Base-by-base conservation (phyloP, 805 yeast genomes). In the Metschnikowia anglica region DNA sequence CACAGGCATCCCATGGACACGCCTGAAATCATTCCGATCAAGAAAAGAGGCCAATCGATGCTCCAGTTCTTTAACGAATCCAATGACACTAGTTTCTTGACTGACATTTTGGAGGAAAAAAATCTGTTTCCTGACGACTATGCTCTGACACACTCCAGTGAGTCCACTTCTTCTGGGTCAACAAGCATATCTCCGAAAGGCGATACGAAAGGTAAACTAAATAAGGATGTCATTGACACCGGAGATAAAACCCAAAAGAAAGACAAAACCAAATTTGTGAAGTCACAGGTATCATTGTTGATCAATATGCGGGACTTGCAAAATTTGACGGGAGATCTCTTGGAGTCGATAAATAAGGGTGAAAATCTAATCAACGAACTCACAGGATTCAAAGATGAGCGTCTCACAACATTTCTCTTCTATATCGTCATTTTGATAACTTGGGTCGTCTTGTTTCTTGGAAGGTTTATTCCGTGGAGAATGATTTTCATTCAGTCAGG, bases 281-380 rank as follows among this genome's bases (percentile, higher is more conserved):
- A 64, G 48, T 52, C 60, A 3, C 73, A 74, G 48, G 59, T 73
- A 49, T 65, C 70, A n/a, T 55, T 77, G 24, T 50, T 77, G 46
- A 72, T 81, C 45, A 86, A 83, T 52, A 72, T 87, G 81, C 72
- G 86, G 44, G 91, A 86, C 55, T 66, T 86, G 20, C 95, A 88
- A 59, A 79, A 80, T 47, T 61, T 80, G 26, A 77, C 87, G 13
- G 68, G 83, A 0, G 77, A 76, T 40, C 44, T 83, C 6, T 69
- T 86, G 19, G 63, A 68, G 12, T 56, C 71, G 0, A 63, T 79
- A 39, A 81, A 81, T 16, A 61, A 65, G 13, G 60, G 76, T 6
- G 88, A 85, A 44, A 64, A 65, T 26, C 73, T 80, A 41, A 67
- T 81, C 53, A 74, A 70, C 52, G 84, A 82, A 10, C 72, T 83